These are phyloP conservation scores for Babesia gibsoni DNA, from an alignment of 169 alveolate genomes.

Conservation along the genomic window DNA sequence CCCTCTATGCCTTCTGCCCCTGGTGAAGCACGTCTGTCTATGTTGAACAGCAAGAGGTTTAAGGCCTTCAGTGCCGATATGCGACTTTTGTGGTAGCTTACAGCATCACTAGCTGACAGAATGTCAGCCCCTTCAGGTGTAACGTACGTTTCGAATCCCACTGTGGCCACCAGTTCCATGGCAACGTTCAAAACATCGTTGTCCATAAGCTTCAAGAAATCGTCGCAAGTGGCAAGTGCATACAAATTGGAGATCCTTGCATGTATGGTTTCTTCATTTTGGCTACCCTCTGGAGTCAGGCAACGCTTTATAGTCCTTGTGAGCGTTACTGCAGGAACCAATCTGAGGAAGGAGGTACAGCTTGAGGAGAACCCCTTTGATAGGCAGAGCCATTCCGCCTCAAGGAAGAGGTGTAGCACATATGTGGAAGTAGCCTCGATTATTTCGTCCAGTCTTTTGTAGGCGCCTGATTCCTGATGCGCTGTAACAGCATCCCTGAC, in stretches of 20 bases:
- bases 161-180: background rate
- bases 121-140: background rate
- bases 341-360: constrained; percentile 6
- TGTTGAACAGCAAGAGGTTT: constrained; percentile 7
- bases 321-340: background rate
- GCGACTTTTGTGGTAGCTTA: constrained; percentile 30
- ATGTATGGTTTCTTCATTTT: background rate
- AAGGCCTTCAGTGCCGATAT: constrained; percentile 16
- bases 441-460: background rate
- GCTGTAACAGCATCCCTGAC: background rate
- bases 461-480: background rate
- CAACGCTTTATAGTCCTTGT: background rate
- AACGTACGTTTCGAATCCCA: constrained; percentile 13
- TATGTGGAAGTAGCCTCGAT: background rate
- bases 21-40: background rate
- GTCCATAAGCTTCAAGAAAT: background rate
- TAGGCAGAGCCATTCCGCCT: constrained; percentile 50
- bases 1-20: background rate
- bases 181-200: background rate
- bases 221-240: constrained; percentile 15
- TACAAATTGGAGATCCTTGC: constrained; percentile 9
- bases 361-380: constrained; percentile 22
- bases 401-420: constrained; percentile 22
- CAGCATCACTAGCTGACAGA: constrained; percentile 7
- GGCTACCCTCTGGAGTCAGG: background rate